Conservation (phyloP, 352 stramenopile species). For the Phytopythium litorale region DNA sequence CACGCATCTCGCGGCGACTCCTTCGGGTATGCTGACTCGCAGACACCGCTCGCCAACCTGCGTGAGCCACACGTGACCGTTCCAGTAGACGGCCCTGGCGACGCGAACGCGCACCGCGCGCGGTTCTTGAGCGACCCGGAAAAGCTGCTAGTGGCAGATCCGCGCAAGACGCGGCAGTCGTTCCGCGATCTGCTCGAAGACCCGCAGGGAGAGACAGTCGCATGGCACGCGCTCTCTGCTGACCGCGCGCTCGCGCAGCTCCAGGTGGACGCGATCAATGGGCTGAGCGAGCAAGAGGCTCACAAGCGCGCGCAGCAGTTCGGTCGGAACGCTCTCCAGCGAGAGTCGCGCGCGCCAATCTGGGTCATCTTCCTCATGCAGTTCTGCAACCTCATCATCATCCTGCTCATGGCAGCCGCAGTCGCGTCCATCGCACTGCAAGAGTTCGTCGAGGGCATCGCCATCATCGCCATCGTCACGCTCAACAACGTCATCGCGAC, state of each 20-base stretch:
- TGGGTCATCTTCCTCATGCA: slow-evolving; percentile 34
- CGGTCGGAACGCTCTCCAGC: slow-evolving; percentile 23
- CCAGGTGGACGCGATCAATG: slow-evolving; percentile 15
- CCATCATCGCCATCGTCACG: slow-evolving; percentile 35
- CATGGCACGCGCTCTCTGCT: slow-evolving; percentile 27
- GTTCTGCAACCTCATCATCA: slow-evolving; percentile 38
- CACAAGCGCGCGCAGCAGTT: slow-evolving; percentile 14
- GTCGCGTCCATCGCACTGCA: slow-evolving; percentile 32
- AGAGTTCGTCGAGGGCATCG: slow-evolving; percentile 32
- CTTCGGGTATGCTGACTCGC: slow-evolving; percentile 18
- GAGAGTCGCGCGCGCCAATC: slow-evolving; percentile 17
- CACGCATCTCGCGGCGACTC: slow-evolving; percentile 11
- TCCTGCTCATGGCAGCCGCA: slow-evolving; percentile 28
- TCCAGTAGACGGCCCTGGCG: not conserved
- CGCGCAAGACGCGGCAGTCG: slow-evolving; percentile 32
- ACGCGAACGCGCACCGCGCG: slow-evolving; percentile 12
- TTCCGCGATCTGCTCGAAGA: slow-evolving; percentile 29
- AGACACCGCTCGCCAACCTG: slow-evolving; percentile 16
- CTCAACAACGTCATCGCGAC: slow-evolving; percentile 36
- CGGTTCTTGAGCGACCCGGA: slow-evolving; percentile 35
- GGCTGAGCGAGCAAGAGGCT: slow-evolving; percentile 14
- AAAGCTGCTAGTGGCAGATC: slow-evolving; percentile 25
- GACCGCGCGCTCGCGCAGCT: slow-evolving; percentile 27
- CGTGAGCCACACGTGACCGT: slow-evolving; percentile 4
- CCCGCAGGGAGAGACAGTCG: slow-evolving; percentile 12